phyloP scores from a whole-genome alignment of 1,139 yeast species.

The Arxiozyma heterogenica region DNA sequence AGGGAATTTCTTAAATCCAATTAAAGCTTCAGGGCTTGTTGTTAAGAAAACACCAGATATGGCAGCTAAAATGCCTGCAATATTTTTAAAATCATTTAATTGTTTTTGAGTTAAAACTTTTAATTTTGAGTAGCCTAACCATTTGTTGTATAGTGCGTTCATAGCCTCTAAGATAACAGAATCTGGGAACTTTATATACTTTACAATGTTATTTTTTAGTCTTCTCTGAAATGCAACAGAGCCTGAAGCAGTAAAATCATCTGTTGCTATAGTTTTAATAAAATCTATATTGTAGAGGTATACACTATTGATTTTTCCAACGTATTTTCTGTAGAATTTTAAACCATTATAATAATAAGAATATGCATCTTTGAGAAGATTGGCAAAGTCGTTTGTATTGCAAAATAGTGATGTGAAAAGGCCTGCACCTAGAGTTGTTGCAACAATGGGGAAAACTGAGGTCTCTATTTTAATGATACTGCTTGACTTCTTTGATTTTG shows the following conservation, averaged over 20 bases:
- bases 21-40: slow-evolving; percentile 29
- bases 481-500: slow-evolving; percentile 6
- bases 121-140: slow-evolving; percentile 33
- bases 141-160: slow-evolving; percentile 48
- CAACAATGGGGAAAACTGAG: slow-evolving; percentile 17
- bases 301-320: slow-evolving; percentile 15
- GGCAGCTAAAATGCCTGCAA: slow-evolving; percentile 53
- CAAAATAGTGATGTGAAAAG: slow-evolving; percentile 23
- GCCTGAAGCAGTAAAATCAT: slow-evolving; percentile 62
- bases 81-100: slow-evolving; percentile 42
- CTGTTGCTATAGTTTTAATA: slow-evolving; percentile 44
- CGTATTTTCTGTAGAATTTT: slow-evolving; percentile 14
- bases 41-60: slow-evolving; percentile 47
- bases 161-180: slow-evolving; percentile 54
- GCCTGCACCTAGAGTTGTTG: slow-evolving; percentile 25
- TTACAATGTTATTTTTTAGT: slow-evolving; percentile 46
- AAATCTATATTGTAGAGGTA: slow-evolving; percentile 38
- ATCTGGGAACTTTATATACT: slow-evolving; percentile 47
- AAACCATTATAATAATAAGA: slow-evolving; percentile 14
- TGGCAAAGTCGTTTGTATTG: slow-evolving; percentile 18
- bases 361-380: slow-evolving; percentile 15
- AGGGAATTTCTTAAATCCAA: slow-evolving; percentile 27
- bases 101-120: slow-evolving; percentile 25
- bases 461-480: slow-evolving; percentile 15
- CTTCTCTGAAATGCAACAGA: slow-evolving; percentile 69